These are phyloP conservation scores for Calonectria hawksworthii DNA, from an alignment of 2,329 filamentous ascomycete genomes.

Conservation along the genomic window DNA sequence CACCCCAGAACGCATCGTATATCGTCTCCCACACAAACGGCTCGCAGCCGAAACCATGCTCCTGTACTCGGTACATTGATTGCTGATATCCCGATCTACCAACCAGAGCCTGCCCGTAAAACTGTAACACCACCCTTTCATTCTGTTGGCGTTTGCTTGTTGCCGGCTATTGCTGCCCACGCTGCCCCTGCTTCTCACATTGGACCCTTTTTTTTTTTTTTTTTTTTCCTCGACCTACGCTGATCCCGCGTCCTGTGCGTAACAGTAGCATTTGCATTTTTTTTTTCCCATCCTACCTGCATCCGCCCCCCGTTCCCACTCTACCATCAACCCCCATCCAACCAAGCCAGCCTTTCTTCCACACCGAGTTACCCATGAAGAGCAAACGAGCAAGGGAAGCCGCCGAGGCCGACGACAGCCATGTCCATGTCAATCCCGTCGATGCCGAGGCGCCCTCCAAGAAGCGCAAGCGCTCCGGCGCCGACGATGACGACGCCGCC, in stretches of 20 bases:
- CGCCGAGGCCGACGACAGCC: slow-evolving; percentile 46
- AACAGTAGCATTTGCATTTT: slow-evolving; percentile 8
- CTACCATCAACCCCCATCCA: slow-evolving; percentile 13
- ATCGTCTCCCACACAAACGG: slow-evolving; percentile 12
- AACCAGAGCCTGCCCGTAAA: background rate
- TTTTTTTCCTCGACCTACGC: background rate
- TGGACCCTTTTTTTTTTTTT: background rate
- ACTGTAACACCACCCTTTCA: background rate
- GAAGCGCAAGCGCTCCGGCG: slow-evolving; percentile 53
- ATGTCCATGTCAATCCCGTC: slow-evolving; percentile 30
- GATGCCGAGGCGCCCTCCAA: slow-evolving; percentile 47
- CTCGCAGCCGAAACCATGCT: slow-evolving; percentile 11
- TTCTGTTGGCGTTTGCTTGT: background rate
- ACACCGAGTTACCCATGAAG: slow-evolving; percentile 45
- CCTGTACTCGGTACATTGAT: background rate
- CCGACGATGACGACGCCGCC: slow-evolving; percentile 43
- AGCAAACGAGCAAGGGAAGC: slow-evolving; percentile 57
- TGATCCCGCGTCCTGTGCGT: slow-evolving; percentile 10
- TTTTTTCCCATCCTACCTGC: slow-evolving; percentile 11
- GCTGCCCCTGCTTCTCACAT: background rate
- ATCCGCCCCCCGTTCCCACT: slow-evolving; percentile 1
- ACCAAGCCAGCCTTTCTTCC: background rate
- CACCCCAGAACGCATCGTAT: background rate
- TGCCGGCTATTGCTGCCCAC: background rate
- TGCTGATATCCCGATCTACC: background rate